A percentile compares a stretch with the other conserved stretches of the same genome.
Evolutionary conservation across 176 grass and related monocot genomes (phyloP).

Genomic region (Calamus simplicifolius): DNA sequence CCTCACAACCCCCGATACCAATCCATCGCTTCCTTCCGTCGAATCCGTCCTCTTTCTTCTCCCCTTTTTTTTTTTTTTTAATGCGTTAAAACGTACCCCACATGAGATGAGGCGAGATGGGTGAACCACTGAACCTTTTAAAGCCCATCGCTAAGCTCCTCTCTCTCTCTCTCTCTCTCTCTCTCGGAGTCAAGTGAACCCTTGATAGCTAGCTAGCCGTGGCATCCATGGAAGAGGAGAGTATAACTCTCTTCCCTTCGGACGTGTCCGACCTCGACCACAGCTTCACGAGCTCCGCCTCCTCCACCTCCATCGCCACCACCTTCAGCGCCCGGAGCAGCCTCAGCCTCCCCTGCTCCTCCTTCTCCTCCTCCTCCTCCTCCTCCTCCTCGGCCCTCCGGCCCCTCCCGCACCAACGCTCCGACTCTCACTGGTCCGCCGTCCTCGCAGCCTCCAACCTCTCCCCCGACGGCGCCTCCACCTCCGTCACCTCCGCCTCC

Average conservation of each 20-base stretch:
- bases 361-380: not conserved
- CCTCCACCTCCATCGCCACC: not conserved
- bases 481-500: constrained; percentile 2
- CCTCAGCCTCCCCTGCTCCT: not conserved
- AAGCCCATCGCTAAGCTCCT: too few relatives aligned
- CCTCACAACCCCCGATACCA: too few relatives aligned
- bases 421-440: constrained; percentile 3
- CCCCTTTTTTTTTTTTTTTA: too few relatives aligned
- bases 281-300: constrained; percentile 4
- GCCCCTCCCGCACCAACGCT: not conserved
- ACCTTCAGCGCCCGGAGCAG: constrained; percentile 8
- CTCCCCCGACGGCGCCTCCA: constrained; percentile 3
- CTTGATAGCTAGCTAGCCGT: too few relatives aligned
- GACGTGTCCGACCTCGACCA: constrained; percentile 3
- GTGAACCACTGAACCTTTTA: too few relatives aligned
- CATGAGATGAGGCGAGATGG: too few relatives aligned
- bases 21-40: too few relatives aligned
- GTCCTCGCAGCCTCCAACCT: not conserved
- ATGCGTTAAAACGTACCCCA: too few relatives aligned
- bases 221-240: not conserved
- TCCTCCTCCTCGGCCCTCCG: not conserved
- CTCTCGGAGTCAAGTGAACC: too few relatives aligned
- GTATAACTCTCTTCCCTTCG: not conserved
- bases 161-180: too few relatives aligned
- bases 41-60: too few relatives aligned